Evolutionary conservation across 2,329 filamentous ascomycete species (phyloP).

Genomic region (Alternaria incomplexa): DNA sequence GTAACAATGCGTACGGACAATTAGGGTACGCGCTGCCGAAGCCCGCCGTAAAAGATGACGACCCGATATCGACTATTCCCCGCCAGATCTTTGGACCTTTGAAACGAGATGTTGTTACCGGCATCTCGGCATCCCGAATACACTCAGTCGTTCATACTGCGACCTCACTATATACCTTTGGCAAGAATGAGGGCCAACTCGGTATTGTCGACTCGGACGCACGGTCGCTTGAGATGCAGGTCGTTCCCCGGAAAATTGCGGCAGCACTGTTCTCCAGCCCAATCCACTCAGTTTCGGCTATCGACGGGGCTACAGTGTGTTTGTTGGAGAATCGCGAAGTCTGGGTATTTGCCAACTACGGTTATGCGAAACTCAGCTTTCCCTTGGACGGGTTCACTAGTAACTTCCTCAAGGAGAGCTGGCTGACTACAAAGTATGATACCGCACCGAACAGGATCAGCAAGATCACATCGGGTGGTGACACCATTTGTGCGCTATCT

Average conservation of each 20-base stretch:
- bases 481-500: slow-evolving; percentile 89
- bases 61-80: slow-evolving; percentile 79
- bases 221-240: slow-evolving; percentile 83
- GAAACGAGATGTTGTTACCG: slow-evolving; percentile 82
- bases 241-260: slow-evolving; percentile 82
- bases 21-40: slow-evolving; percentile 81
- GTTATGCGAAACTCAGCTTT: slow-evolving; percentile 89
- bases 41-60: slow-evolving; percentile 73
- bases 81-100: slow-evolving; percentile 90
- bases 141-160: slow-evolving; percentile 90
- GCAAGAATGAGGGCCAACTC: slow-evolving; percentile 92
- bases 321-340: slow-evolving; percentile 87
- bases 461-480: slow-evolving; percentile 82
- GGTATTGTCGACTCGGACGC: slow-evolving; percentile 95
- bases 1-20: slow-evolving; percentile 83
- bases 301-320: slow-evolving; percentile 86
- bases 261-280: slow-evolving; percentile 76
- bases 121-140: slow-evolving; percentile 84
- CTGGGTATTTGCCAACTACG: slow-evolving; percentile 94
- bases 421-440: slow-evolving; percentile 70
- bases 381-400: slow-evolving; percentile 76
- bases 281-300: slow-evolving; percentile 83
- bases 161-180: slow-evolving; percentile 87
- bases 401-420: slow-evolving; percentile 70
- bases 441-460: slow-evolving; percentile 70